Evolutionary conservation across 345 rosid species (phyloP), one percentile per base, ranked within the genome.

Genomic region (Clarkia xantiana): DNA sequence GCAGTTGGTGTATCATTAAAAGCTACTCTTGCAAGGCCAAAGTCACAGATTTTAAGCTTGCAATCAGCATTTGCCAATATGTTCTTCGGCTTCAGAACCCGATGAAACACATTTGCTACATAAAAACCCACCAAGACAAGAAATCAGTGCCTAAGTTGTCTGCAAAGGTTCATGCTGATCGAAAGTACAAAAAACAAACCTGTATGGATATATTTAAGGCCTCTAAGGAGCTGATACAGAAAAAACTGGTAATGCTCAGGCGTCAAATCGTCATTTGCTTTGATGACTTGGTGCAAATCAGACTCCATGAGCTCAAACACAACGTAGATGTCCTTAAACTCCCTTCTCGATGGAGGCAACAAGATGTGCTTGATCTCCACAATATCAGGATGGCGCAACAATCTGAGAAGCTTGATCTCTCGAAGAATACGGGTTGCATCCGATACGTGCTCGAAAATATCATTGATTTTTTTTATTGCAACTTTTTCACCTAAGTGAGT

Each of bases 271-370:
- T 47, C 50, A 18, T 47, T 47, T 49, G 73, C 73, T 57, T 69
- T 69, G 59, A 69, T 69, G 50, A 69, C 73, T 53, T 69, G 73
- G 42, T 69, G 73, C 45, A 69, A 69, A 64, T 69, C 73, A 25
- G 73, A 69, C 53, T 69, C 73, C 73, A 69, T 69, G 48, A 69
- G 69, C 63, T 69, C 73, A 60, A 69, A 69, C 45, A 69, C 69
- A 44, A 69, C 69, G 49, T 59, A 69, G 47, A 69, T 64, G 54
- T 69, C 73, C 57, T 40, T 60, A 39, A 69, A 69, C 44, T 69
- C 73, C 59, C 73, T 60, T 59, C 64, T 69, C 17, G 73, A 63
- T 12, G 73, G 66, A 10, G 73, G 50, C 23, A 47, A 47, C 50
- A 47, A 18, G 23, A 47, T 47, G 50, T 29, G 50, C 25, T 47